Evolutionary conservation across 163 green algal species (phyloP), one percentile per base, ranked within the genome.

Genomic region (Scenedesmus sp.): DNA sequence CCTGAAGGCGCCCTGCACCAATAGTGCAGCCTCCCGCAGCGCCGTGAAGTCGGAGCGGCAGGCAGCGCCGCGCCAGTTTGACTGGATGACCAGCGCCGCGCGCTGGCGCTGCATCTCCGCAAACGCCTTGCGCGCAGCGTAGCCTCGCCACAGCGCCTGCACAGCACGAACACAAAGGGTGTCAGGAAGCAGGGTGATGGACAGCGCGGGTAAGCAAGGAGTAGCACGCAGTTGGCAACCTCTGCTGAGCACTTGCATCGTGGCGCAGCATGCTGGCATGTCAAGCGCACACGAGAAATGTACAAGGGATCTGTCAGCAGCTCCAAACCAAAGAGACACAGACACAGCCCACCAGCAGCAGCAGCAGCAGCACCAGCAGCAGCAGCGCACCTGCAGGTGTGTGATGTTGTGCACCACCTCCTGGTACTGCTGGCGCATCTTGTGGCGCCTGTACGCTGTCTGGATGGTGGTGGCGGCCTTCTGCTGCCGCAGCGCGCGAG

Each of bases 31-130:
- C 0, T 79, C 18, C 7, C 90, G 91, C 56, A 92, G 84, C 0
- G n/a, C 54, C 86, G 90, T 81, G 84, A 97, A 99, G 7, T 90
- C 84, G 52, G 90, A 34, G 46, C 96, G 94, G 7, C 95, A 94
- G 18, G 85, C 94, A 90, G 96, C 91, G n/a, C 95, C 91, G 26
- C 98, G 95, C 95, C 96, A 99, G 84, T 94, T 93, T 66, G 95
- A 94, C 96, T 99, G 98, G 86, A 99, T 94, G 46, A 90, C 85
- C 85, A 96, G 84, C 4, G 97, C 96, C 6, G 96, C 93, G 10
- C 86, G 92, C 54, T 97, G 64, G 57, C 87, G 87, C 20, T 82
- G 90, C 88, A 94, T 93, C n/a, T 89, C 90, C 67, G 60, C 64
- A 12, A 84, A 92, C 16, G 54, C 10, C 55, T 83, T 88, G 83